Evolutionary conservation across 208 protist genomes (phyloP).

Genomic region (Naegleria gruberi): DNA sequence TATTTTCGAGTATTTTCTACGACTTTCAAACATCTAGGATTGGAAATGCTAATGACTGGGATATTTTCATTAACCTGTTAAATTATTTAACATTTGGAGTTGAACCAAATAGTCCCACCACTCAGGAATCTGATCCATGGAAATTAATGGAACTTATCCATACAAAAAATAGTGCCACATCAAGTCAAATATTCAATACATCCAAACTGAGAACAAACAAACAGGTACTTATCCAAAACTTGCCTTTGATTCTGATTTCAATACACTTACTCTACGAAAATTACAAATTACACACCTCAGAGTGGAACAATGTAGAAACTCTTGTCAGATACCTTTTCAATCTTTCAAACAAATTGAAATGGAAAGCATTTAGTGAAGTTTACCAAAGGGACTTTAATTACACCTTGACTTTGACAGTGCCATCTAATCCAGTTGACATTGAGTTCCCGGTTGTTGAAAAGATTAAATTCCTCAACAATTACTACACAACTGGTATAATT

Average conservation of each 20-base stretch:
- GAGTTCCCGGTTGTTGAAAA: not conserved
- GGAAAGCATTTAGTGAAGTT: not conserved
- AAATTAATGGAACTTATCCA: not conserved
- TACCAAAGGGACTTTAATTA: not conserved
- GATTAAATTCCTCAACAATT: not conserved
- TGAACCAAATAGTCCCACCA: not conserved
- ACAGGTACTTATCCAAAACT: not conserved
- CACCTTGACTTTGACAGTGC: not conserved
- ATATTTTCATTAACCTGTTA: not conserved
- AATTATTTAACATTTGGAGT: not conserved
- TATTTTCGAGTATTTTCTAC: not conserved
- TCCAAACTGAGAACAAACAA: not conserved
- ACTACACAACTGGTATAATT: not conserved
- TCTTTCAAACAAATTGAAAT: not conserved
- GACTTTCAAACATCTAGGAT: not conserved
- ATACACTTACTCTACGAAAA: not conserved
- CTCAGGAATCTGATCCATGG: not conserved
- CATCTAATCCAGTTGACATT: not conserved
- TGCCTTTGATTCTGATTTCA: not conserved
- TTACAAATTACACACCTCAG: not conserved
- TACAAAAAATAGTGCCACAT: not conserved
- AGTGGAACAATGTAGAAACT: not conserved
- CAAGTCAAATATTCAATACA: not conserved
- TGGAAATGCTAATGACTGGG: not conserved
- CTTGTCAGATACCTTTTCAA: not conserved